Base-by-base conservation (phyloP, 768 basidiomycete genomes). In the Pleurotus cornucopiae region DNA sequence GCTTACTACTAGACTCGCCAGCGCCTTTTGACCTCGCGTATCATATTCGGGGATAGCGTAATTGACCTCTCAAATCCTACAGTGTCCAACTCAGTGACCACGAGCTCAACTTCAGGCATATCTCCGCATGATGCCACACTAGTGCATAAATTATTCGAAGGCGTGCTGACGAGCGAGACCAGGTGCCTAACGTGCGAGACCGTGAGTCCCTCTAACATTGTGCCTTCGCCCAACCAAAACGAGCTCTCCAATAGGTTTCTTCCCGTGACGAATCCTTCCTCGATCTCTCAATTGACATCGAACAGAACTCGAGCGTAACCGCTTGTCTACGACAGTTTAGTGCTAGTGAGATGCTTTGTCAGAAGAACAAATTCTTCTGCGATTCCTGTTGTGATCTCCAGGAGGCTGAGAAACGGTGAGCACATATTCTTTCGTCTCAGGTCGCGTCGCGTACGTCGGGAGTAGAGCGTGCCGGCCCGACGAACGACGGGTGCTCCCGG, bases 221-320 rank as follows among this genome's bases (percentile, higher is more conserved):
- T 46, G 46, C 39, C 40, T n/a, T 57, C 55, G 56, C 55, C 39
- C 18, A 37, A 21, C 46, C 56, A 47, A 57, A 43, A 34, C 18
- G 14, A 14, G 18, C 20, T n/a, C 12, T 4, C 18, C 30, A n/a
- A 6, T 60, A 93, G 90, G 84, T 91, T 4, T 93, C 93, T 5
- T 90, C 94, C 7, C 86, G 97, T 16, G 96, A 98, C 66, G 97
- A 99, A 70, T 84, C 88, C 7, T 99, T 99, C 73, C 81, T 99
- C 54, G 97, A 99, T 73, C 79, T 99, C n/a, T 98, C 95, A 4
- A 93, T 99, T 71, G 97, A 99, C 69, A 98, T 99, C 62, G 96
- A 98, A 68, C 93, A 97, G 69, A 97, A 98, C 71, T 91, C 94
- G 2, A 96, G 93, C 60, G 87, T 99, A 53, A 96, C 95, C 1